phyloP scores from a whole-genome alignment of 2,329 filamentous ascomycete genomes.

The Reticulascus tulasneorum region DNA sequence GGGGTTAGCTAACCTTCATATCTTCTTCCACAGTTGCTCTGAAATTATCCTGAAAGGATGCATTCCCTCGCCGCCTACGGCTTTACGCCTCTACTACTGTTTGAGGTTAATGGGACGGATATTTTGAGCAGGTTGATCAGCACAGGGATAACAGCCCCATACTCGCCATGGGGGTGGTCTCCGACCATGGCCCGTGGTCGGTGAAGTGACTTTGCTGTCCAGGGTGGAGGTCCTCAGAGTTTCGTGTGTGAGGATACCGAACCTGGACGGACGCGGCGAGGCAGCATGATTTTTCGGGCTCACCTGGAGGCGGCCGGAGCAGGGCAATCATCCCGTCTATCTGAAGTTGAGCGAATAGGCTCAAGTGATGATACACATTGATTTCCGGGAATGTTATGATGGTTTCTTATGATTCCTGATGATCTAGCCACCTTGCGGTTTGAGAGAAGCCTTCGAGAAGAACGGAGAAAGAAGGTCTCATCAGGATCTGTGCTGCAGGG shows the following conservation, averaged over 20 bases:
- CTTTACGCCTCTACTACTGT: no score
- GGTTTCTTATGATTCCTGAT: not conserved
- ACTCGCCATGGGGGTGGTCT: constrained; percentile 10
- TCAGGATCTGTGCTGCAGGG: constrained; percentile 7
- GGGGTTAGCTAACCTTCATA: not conserved
- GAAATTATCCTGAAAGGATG: constrained; percentile 12
- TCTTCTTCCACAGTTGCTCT: constrained; percentile 5
- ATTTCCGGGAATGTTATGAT: no score
- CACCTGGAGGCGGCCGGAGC: no score
- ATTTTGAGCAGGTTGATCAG: constrained; percentile 42
- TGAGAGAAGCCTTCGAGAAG: constrained; percentile 13
- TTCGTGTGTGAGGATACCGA: constrained; percentile 16
- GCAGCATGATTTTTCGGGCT: constrained; percentile 12
- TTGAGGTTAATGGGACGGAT: constrained; percentile 50
- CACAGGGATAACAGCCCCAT: constrained; percentile 25
- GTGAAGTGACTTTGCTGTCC: constrained; percentile 10
- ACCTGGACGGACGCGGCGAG: constrained; percentile 14
- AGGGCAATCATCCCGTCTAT: no score
- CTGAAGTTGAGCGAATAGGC: no score
- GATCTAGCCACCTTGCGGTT: constrained; percentile 2
- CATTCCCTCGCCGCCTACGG: no score
- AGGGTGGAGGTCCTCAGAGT: constrained; percentile 13
- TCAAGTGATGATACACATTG: no score
- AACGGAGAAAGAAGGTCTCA: constrained; percentile 11
- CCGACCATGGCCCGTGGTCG: constrained; percentile 18